Evolutionary conservation across 495 filamentous ascomycete species (phyloP), one percentile per base, ranked within the genome.

Genomic region (Bacidia gigantensis): DNA sequence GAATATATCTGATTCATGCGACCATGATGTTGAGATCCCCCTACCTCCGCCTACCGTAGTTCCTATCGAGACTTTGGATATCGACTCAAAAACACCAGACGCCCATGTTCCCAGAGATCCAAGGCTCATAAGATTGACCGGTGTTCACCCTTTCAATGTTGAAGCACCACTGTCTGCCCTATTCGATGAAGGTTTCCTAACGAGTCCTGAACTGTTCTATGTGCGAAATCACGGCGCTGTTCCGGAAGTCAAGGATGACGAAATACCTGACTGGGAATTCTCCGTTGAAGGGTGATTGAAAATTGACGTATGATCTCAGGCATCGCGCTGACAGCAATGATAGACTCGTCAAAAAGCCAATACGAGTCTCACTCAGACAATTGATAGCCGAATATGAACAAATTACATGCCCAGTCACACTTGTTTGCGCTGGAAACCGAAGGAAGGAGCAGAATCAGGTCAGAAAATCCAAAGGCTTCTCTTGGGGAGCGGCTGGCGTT

Each of bases 161-260:
- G 90, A 97, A 69, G 77, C 90, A 3, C 90, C 90, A 9, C 67
- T 97, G 11, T 84, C 77, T 17, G 76, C 80, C 3, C 71, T 97
- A 9, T 95, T 77, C 63, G 76, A 95, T 58, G 82, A 94, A 67
- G 82, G 82, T 3, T 97, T 95, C 64, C 70, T 97, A 35, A 97
- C 90, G 3, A 83, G 82, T 21, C 83, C 87, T n/a, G 86, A 95
- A 56, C 70, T 97, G 1, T 93, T 95, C 69, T 97, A 92, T 64
- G 90, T 97, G n/a, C 70, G 90, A 55, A 97, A 96, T 52, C 90
- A 97, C 73, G 90, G 90, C 9, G 72, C 85, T 0, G 90, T 96
- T 3, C 90, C 90, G 2, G 63, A 75, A 23, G 86, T 95, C 7
- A 69, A 71, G 7, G 86, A 94, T 58, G 70, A 77, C 26, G 78